Conservation (phyloP, 192 early-diverging fungal genomes). For the Dimargaris xerosporica region DNA sequence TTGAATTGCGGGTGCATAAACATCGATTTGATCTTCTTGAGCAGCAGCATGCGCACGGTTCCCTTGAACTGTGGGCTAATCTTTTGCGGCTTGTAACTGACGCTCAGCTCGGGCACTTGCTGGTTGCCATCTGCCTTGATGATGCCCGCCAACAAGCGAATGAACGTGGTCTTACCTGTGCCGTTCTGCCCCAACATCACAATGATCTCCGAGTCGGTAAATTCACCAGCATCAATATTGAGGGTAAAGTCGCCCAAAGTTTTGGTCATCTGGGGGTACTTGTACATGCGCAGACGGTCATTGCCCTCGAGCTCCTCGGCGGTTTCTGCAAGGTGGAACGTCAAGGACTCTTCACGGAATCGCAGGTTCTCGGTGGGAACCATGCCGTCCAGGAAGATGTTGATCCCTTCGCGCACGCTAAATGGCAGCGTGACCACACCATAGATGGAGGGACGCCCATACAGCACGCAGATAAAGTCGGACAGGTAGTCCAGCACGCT, state of each 20-base stretch:
- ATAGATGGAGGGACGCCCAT: constrained; percentile 90
- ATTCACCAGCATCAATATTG: constrained; percentile 58
- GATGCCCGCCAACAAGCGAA: constrained; percentile 76
- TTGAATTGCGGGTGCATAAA: constrained; percentile 94
- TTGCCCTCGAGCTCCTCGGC: constrained; percentile 52
- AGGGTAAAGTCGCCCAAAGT: constrained; percentile 72
- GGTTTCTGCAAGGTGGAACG: constrained; percentile 84
- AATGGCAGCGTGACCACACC: constrained; percentile 96
- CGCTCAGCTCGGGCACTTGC: constrained; percentile 67
- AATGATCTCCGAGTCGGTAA: constrained; percentile 94
- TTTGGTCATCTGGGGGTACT: constrained; percentile 84
- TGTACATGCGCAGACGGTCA: constrained; percentile 56
- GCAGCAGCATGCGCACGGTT: constrained; percentile 81
- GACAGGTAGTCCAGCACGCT: constrained; percentile 94
- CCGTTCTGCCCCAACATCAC: constrained; percentile 99
- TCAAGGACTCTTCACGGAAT: constrained; percentile 90
- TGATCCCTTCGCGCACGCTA: constrained; percentile 96
- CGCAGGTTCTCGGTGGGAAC: constrained; percentile 98
- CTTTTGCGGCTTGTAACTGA: constrained; percentile 97
- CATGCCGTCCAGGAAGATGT: constrained; percentile 93
- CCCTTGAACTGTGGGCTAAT: constrained; percentile 89
- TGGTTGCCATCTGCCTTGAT: constrained; percentile 63
- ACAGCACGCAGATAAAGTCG: constrained; percentile 96
- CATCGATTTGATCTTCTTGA: constrained; percentile 67
- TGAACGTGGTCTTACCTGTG: constrained; percentile 95